phyloP scores from a whole-genome alignment of 306 rosid genomes.

The Alnus rubra region DNA sequence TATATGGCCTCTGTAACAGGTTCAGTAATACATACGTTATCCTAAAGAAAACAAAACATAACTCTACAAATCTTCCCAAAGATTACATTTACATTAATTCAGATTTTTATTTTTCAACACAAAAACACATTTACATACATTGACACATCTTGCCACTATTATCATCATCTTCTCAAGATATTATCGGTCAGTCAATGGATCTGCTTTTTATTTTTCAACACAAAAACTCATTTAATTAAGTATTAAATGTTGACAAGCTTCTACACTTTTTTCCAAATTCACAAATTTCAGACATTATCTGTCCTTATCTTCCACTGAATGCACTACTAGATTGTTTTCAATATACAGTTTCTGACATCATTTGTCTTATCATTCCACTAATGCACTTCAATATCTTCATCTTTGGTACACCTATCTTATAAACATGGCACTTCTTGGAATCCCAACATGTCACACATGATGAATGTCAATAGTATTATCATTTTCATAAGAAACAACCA shows the following conservation, averaged over 20 bases:
- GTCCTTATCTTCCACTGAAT: not conserved
- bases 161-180: not conserved
- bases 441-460: conserved; percentile 3
- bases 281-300: not conserved
- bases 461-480: conserved; percentile 10
- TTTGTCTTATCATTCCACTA: not conserved
- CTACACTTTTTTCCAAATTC: not conserved
- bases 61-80: no score
- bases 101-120: no score
- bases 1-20: conserved; percentile 12
- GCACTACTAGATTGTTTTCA: conserved; percentile 6
- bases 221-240: not conserved
- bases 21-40: not conserved
- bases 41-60: not conserved
- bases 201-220: not conserved
- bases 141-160: not conserved
- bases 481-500: conserved; percentile 8
- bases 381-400: conserved; percentile 11
- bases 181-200: not conserved
- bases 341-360: conserved; percentile 16
- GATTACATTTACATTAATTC: no score
- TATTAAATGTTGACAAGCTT: not conserved
- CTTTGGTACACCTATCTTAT: conserved; percentile 7
- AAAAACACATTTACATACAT: not conserved
- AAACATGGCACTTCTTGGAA: conserved; percentile 7